A percentile compares a stretch with the other conserved stretches of the same genome.
phyloP scores from a whole-genome alignment of 73 alveolate species.

The Symbiodinium natans region DNA sequence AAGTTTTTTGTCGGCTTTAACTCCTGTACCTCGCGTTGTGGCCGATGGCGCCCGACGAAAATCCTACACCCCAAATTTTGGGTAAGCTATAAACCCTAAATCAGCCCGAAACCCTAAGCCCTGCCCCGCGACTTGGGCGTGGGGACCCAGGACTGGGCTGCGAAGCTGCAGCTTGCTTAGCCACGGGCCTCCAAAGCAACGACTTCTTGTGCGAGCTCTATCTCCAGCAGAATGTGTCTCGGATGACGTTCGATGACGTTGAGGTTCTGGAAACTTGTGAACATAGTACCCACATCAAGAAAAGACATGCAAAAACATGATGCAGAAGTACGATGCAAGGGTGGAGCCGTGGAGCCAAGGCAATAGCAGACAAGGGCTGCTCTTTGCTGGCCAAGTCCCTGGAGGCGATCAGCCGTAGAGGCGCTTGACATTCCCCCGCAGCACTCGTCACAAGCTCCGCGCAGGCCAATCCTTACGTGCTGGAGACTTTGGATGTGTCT shows the following conservation, averaged over 20 bases:
- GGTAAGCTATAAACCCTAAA: no score
- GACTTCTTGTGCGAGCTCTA: conserved; percentile 1
- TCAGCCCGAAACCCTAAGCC: no score
- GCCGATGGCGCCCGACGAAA: no score
- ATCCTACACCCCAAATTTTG: no score
- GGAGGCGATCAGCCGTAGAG: not conserved
- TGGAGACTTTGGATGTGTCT: conserved; percentile 7
- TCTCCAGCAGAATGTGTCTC: not conserved
- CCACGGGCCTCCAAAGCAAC: not conserved
- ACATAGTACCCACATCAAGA: not conserved
- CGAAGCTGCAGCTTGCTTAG: not conserved
- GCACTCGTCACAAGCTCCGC: not conserved
- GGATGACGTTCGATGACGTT: not conserved
- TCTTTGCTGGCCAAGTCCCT: not conserved
- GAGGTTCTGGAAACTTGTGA: no score
- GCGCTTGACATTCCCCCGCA: not conserved
- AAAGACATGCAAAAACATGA: not conserved
- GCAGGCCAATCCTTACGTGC: conserved; percentile 22
- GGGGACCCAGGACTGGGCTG: conserved; percentile 4
- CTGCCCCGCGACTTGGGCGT: no score
- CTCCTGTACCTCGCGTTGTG: no score
- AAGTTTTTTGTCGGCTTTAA: no score
- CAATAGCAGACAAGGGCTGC: not conserved
- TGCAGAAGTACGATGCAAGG: not conserved
- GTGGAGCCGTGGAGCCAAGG: not conserved